phyloP scores from a whole-genome alignment of 2,329 filamentous ascomycete species.

The Trichoderma sp. region DNA sequence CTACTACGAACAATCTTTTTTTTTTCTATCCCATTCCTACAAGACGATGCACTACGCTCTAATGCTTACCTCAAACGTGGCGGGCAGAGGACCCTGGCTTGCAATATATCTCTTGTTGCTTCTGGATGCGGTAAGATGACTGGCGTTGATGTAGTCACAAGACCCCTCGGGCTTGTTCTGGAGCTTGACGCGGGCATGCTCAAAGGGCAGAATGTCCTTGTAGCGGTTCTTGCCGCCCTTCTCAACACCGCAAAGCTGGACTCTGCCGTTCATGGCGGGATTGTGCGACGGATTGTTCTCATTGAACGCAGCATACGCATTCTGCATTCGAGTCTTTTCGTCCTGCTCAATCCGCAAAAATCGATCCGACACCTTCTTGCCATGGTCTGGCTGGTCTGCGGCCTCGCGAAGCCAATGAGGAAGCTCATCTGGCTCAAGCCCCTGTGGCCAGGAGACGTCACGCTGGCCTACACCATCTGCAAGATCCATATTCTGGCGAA shows the following conservation, averaged over 20 bases:
- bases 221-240: constrained; percentile 95
- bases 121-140: constrained; percentile 74
- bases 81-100: constrained; percentile 88
- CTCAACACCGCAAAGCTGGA: constrained; percentile 88
- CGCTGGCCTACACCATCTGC: constrained; percentile 89
- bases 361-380: constrained; percentile 77
- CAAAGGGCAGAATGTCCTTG: constrained; percentile 96
- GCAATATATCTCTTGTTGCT: constrained; percentile 95
- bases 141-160: constrained; percentile 97
- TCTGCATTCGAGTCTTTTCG: constrained; percentile 91
- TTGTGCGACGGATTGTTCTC: constrained; percentile 38
- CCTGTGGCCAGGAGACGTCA: constrained; percentile 52
- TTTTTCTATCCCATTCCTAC: background rate
- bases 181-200: constrained; percentile 85
- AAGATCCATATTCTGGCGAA: constrained; percentile 94
- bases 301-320: constrained; percentile 61
- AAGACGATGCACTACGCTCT: background rate
- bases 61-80: constrained; percentile 77
- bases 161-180: constrained; percentile 64
- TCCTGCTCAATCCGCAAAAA: constrained; percentile 82
- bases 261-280: constrained; percentile 36
- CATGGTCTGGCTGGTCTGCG: constrained; percentile 66
- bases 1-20: background rate
- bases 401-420: constrained; percentile 78
- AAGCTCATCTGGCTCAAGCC: constrained; percentile 54